A percentile compares a stretch with the other conserved stretches of the same genome.
phyloP scores from a whole-genome alignment of 306 rosid genomes.

The Dalbergia oliveri region DNA sequence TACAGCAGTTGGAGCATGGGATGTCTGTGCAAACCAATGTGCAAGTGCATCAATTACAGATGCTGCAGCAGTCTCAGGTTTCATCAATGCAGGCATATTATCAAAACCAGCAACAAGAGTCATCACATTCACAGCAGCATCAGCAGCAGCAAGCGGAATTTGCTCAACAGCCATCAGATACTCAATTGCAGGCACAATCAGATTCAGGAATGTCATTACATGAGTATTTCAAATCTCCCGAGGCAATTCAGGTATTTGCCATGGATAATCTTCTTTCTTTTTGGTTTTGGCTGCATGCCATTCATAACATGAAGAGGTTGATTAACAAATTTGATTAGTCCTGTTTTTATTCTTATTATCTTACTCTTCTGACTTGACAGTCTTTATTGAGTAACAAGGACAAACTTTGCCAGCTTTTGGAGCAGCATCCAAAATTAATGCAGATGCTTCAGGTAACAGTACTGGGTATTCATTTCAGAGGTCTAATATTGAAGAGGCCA shows the following conservation, averaged over 20 bases:
- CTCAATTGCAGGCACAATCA: constrained; percentile 61
- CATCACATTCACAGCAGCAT: constrained; percentile 54
- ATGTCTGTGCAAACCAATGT: constrained; percentile 62
- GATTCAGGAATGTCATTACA: constrained; percentile 88
- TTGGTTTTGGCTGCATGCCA: background rate
- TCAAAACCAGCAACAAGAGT: constrained; percentile 73
- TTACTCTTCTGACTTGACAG: constrained; percentile 64
- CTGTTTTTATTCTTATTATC: constrained; percentile 30
- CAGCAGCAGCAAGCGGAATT: constrained; percentile 73
- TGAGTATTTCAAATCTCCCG: constrained; percentile 93
- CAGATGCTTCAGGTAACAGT: constrained; percentile 95
- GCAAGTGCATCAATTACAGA: constrained; percentile 70
- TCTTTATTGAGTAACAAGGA: constrained; percentile 88
- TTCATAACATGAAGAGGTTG: background rate
- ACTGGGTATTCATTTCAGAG: constrained; percentile 20
- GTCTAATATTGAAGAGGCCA: constrained; percentile 11
- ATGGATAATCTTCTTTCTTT: background rate
- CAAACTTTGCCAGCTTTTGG: constrained; percentile 96
- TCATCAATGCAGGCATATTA: constrained; percentile 73
- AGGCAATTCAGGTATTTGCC: constrained; percentile 90
- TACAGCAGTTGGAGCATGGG: constrained; percentile 82
- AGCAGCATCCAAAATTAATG: constrained; percentile 98
- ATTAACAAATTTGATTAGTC: constrained; percentile 16
- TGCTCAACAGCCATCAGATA: constrained; percentile 61
- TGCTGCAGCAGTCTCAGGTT: constrained; percentile 81